Evolutionary conservation across 768 basidiomycete genomes (phyloP), one percentile per base, ranked within the genome.

Genomic region (Termitomyces sp.): DNA sequence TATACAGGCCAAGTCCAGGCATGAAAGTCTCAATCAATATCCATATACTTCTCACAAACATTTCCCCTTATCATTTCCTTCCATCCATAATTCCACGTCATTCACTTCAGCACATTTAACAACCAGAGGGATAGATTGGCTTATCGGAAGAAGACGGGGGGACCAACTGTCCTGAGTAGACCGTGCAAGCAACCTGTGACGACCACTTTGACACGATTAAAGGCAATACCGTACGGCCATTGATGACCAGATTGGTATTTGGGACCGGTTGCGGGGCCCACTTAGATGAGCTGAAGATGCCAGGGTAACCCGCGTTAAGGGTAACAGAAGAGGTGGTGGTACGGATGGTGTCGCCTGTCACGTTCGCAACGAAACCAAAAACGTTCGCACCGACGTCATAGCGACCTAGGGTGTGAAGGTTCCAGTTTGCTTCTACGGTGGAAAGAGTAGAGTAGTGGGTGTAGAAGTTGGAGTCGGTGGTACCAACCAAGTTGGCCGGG

Each of bases 381-480:
- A 85, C 82, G 60, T 85, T 83, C 54, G 69, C 72, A 67, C 52
- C 55, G 40, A 57, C 55, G 26, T 60, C 55, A 49, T 52, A 55
- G 19, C 84, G 77, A n/a, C 83, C 84, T 28, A 86, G 80, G 17
- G 79, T 81, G 34, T 76, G 77, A 30, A 86, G 78, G 8, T 69
- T 69, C 84, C 84, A 86, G 69, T 86, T 87, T 2, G 76, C 74
- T 66, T 85, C 66, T n/a, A 84, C 74, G 22, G 84, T 81, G 11
- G 77, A 74, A 49, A 85, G 69, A 46, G 69, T 60, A 6, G 82
- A 83, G 70, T 84, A 86, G 66, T 87, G 84, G 1, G 78, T 79
- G 66, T 87, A 85, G 68, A 77, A 83, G 10, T 73, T 78, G 38
- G 65, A 37, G 67, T 87, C 84, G 5, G 68, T 74, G 1, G 76